Evolutionary conservation across 352 stramenopile species (phyloP).

Genomic region (Phytophthora idaei): DNA sequence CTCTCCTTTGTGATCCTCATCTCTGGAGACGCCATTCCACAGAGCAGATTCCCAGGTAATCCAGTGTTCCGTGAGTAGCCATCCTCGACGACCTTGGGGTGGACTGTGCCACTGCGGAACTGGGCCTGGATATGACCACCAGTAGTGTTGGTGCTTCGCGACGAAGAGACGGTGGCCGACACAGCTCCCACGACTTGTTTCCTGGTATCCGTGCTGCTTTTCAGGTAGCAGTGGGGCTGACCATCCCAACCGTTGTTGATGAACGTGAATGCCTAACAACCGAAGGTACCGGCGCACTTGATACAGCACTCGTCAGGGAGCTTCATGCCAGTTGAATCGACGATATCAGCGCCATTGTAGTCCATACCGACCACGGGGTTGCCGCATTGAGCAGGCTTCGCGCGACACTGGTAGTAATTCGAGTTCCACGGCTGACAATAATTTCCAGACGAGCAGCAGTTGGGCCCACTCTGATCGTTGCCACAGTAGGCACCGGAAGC

Average conservation of each 20-base stretch:
- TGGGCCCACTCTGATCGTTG: slow-evolving; percentile 24
- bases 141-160: background rate
- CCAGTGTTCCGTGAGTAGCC: background rate
- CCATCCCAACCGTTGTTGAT: slow-evolving; percentile 36
- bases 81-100: slow-evolving; percentile 21
- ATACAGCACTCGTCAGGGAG: slow-evolving; percentile 24
- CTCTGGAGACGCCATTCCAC: background rate
- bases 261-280: slow-evolving; percentile 37
- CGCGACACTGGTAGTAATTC: slow-evolving; percentile 49
- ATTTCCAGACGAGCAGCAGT: slow-evolving; percentile 41
- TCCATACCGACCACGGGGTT: slow-evolving; percentile 39
- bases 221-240: slow-evolving; percentile 39
- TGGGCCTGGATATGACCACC: slow-evolving; percentile 17
- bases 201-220: slow-evolving; percentile 27
- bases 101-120: slow-evolving; percentile 11
- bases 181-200: background rate
- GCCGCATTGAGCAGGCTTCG: slow-evolving; percentile 32
- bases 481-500: slow-evolving; percentile 22
- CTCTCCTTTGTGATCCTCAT: slow-evolving; percentile 7
- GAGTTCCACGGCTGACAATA: slow-evolving; percentile 61
- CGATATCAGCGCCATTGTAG: slow-evolving; percentile 38
- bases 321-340: slow-evolving; percentile 7
- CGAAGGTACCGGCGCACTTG: slow-evolving; percentile 6
- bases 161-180: background rate
- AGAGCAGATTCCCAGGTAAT: background rate